Base-by-base conservation (phyloP, 306 rosid species). In the Medicago lupulina region DNA sequence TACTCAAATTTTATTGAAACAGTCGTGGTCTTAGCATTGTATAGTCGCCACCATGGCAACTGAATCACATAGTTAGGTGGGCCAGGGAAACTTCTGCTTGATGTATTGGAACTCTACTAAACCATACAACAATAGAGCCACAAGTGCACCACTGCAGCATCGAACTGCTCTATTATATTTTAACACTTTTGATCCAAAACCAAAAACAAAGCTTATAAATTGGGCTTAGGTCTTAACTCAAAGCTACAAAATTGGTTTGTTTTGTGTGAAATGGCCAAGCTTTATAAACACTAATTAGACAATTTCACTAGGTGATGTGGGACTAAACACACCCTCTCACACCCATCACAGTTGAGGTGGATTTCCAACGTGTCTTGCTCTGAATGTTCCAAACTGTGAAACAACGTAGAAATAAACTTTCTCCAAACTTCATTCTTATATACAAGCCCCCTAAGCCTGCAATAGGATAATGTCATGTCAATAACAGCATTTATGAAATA, bases 341-440 rank as follows among this genome's bases (percentile, higher is more conserved):
- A 51, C 58, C 58, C 19, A 16, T n/a, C 23, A 51, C 19, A 59
- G 6, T 59, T 59, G 25, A 23, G 65, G 39, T 59, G 9, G 65
- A 38, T 59, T 59, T 59, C 65, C 36, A 58, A 11, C 10, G 46
- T 59, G 12, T 64, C 67, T 23, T 69, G 12, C 57, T 76, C 13
- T 53, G 19, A 55, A n/a, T 71, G 49, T 70, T 70, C 67, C 60
- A 62, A 70, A 59, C 74, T 71, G 68, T 63, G 74, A 71, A 76
- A 71, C 47, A 7, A 9, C 31, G 12, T 76, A 61, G 58, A 70
- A 62, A 18, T 10, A 41, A 19, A 38, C 50, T 64, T 38, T 54
- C 38, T 70, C 9, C 57, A 58, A 17, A 66, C 59, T 58, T 66
- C 50, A 8, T 43, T 81, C 62, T 2, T 67, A 67, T 72, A 50